Evolutionary conservation across 805 yeast genomes (phyloP), one percentile per base, ranked within the genome.

Genomic region (Saccharomycopsis vini): DNA sequence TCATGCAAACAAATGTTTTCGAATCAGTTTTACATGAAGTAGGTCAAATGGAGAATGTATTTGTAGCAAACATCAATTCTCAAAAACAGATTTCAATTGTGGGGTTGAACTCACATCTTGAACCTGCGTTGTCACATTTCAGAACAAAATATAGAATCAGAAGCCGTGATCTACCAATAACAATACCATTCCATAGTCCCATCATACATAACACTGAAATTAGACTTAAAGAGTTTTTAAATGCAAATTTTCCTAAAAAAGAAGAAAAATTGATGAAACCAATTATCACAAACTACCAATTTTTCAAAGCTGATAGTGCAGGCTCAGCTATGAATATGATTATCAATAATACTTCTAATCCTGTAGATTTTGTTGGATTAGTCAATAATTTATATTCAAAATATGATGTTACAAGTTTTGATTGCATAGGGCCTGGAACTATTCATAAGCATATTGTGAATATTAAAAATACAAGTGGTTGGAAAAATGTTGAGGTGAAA

Each of bases 311-410:
- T 15, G 31, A 29, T 3, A 39, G 24, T 20, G 13, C 45, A 10
- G 19, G 40, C 9, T 24, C 34, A 12, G 49, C 49, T 3, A n/a
- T 48, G 5, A 39, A 32, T 10, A 26, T 28, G 4, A 37, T 48
- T 4, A 23, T 48, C 16, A 37, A 37, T 4, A 48, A 48, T 36
- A 44, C 51, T 5, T 40, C 49, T 4, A 36, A 31, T 19, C 35
- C 29, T 6, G 51, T 48, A 13, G 42, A 48, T 26, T 48, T 45
- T 18, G 40, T 45, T 10, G 49, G 49, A 20, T 29, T 48, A 35
- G 23, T 39, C 15, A 29, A 42, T 23, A 28, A 32, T 6, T 35
- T 48, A 18, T 33, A 45, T 34, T 15, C n/a, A 5, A 28, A 35
- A 10, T 15, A 43, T n/a, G 26, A 42, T 20, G 49, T 48, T 15